Evolutionary conservation across 139 green algal genomes (phyloP), one percentile per base, ranked within the genome.

Genomic region (Yamagishiella unicocca): DNA sequence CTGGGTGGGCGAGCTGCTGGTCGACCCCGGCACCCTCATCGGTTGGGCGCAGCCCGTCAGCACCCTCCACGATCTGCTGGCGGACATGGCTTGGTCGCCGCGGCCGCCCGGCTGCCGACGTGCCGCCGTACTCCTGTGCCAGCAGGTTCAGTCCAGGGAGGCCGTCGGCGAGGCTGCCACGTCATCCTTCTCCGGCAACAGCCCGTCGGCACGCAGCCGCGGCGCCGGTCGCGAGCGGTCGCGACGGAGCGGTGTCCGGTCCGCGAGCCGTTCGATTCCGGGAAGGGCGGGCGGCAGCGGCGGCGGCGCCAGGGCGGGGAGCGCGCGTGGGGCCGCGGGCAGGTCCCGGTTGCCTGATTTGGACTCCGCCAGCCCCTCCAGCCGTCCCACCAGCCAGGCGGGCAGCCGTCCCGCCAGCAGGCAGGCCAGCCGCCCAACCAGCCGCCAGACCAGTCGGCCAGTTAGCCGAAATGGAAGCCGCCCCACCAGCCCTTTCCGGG

Each of bases 111-210:
- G 79, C 62, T 76, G n/a, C 42, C 79, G 79, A 6, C 61, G 79
- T 4, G 42, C 79, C 8, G 79, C 79, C 24, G 8, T 85, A 19
- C 2, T 85, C 33, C 79, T 85, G 62, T 77, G 62, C n/a, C 79
- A 85, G n/a, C 42, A 46, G 19, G 17, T 85, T 14, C n/a, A 17
- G 31, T 7, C 42, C 7, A 3, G 19, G n/a, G 79, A 54, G 31
- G 54, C 0, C 68, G 68, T 19, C 71, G 27, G 71, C 37, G 37
- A 58, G 14, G 17, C 14, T 58, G 14, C 50, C 14, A 58, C 12
- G 50, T 12, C 50, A 58, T 58, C 50, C 50, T 58, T 17, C 50
- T 17, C 14, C 17, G 12, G 14, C 12, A 25, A 58, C 12, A 12
- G 50, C 50, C 22, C 19, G 58, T 22, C 19, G 58, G 58, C 58